A percentile compares a stretch with the other conserved stretches of the same genome.
These are phyloP conservation scores for Hypoxylon perforatum DNA, from an alignment of 495 filamentous ascomycete species.

Conservation along the genomic window DNA sequence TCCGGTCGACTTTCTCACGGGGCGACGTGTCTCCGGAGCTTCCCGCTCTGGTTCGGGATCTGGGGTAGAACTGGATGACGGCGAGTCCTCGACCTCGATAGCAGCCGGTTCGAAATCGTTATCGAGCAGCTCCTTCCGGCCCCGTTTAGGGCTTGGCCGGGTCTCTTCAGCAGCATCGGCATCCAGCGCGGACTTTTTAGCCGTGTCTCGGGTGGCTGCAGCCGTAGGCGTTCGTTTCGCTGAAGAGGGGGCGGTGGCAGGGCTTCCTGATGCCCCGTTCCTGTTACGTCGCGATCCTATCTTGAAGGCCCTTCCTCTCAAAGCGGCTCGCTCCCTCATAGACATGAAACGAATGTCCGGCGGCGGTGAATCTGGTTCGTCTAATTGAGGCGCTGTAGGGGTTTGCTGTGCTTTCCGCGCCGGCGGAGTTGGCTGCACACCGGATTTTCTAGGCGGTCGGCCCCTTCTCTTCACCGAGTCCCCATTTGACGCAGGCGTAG, in stretches of 20 bases:
- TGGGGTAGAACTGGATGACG: constrained; percentile 35
- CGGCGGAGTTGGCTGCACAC: constrained; percentile 8
- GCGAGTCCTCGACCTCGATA: constrained; percentile 38
- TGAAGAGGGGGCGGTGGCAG: constrained; percentile 29
- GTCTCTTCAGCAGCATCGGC: constrained; percentile 9
- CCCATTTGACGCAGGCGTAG: constrained; percentile 5
- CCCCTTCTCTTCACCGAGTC: constrained; percentile 28
- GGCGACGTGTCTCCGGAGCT: background rate
- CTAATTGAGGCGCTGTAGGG: background rate
- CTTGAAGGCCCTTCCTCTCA: constrained; percentile 58
- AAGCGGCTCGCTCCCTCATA: constrained; percentile 58
- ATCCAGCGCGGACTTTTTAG: background rate
- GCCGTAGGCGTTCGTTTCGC: constrained; percentile 17
- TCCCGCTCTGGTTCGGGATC: constrained; percentile 27
- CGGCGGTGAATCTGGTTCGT: constrained; percentile 12
- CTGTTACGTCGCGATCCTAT: constrained; percentile 47
- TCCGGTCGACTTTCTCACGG: constrained; percentile 18
- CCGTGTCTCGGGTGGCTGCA: constrained; percentile 4
- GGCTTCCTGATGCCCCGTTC: constrained; percentile 11
- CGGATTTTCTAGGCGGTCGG: constrained; percentile 27
- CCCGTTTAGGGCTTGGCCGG: constrained; percentile 27
- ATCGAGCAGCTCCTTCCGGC: constrained; percentile 40
- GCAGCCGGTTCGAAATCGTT: constrained; percentile 49
- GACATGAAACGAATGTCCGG: constrained; percentile 50
- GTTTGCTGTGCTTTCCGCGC: constrained; percentile 1